phyloP scores from a whole-genome alignment of 305 asterid genomes.

The Fraxinus angustifolia region DNA sequence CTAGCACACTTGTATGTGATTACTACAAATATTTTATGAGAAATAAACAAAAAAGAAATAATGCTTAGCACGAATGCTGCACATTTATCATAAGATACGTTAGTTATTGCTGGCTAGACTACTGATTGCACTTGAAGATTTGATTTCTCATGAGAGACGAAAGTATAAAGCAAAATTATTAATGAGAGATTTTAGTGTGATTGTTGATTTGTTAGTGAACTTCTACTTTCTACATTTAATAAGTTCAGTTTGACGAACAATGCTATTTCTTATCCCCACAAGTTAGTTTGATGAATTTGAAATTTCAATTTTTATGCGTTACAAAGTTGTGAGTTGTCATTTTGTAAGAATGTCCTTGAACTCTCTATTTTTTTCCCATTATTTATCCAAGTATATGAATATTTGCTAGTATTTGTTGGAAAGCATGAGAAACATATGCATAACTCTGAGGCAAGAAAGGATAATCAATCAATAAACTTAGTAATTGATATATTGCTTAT shows the following conservation, averaged over 20 bases:
- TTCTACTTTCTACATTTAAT: too few relatives aligned
- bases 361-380: background rate
- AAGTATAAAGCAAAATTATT: background rate
- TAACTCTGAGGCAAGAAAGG: background rate
- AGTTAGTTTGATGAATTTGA: background rate
- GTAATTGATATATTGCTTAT: background rate
- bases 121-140: background rate
- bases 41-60: too few relatives aligned
- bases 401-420: background rate
- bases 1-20: background rate
- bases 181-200: background rate
- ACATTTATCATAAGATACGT: background rate
- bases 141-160: background rate
- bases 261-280: background rate
- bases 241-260: background rate
- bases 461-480: background rate
- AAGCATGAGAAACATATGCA: background rate
- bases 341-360: background rate
- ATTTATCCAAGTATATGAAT: background rate
- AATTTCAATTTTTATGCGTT: too few relatives aligned
- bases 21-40: background rate
- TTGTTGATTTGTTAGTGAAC: background rate
- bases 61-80: background rate
- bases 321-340: background rate
- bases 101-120: background rate